Evolutionary conservation across 805 yeast genomes (phyloP), one percentile per base, ranked within the genome.

Genomic region (Cyberlindnera galapagoensis): DNA sequence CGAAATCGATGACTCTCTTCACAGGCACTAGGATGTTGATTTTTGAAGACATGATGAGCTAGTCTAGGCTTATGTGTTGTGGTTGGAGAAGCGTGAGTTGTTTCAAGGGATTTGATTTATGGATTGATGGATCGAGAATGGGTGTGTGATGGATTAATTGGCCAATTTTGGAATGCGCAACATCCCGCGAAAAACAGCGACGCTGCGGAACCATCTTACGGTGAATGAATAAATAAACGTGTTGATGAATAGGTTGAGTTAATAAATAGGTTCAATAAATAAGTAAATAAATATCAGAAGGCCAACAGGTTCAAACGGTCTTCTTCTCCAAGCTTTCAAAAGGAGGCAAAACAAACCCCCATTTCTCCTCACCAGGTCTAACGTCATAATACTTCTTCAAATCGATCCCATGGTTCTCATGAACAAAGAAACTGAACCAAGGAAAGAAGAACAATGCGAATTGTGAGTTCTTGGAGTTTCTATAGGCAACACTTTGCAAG

Each of bases 1-100:
- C 96, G 35, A 83, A 82, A 61, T 92, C 98, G 50, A 92, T 80
- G 32, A 88, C 97, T 43, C 97, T 71, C 63, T 92, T 92, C 29
- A 92, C 88, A 10, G 98, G 98, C 9, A 92, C 97, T 22, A 92
- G 65, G 42, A 92, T 84, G 56, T 70, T 73, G 38, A 78, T 62
- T 46, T 77, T 77, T 15, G 21, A 10, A 30, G 71, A 56, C 28
- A 65, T 57, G 63, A 54, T 61, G 22, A 11, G n/a, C n/a, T n/a
- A n/a, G n/a, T n/a, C n/a, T n/a, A n/a, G n/a, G n/a, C n/a, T n/a
- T n/a, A n/a, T n/a, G n/a, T n/a, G n/a, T n/a, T n/a, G n/a, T n/a
- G n/a, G n/a, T n/a, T n/a, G n/a, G n/a, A n/a, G n/a, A n/a, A n/a
- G n/a, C n/a, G n/a, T n/a, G n/a, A n/a, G n/a, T n/a, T n/a, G n/a